Conservation (phyloP, 148 eudicot genomes). For the Camellia japonica region DNA sequence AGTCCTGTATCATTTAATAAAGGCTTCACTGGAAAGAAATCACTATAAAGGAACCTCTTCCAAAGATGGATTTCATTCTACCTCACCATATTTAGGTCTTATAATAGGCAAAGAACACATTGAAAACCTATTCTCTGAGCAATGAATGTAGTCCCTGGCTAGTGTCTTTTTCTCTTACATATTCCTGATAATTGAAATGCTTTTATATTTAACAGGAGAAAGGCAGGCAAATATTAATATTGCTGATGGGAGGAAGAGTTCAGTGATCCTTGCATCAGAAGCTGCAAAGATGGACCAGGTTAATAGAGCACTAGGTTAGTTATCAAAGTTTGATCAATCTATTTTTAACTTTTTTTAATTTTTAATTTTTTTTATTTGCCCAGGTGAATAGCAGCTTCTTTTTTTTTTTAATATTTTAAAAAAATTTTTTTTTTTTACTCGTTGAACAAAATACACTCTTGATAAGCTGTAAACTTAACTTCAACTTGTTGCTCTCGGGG, state of each 20-base stretch:
- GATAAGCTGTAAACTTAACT: background rate
- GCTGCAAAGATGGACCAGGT: constrained; percentile 75
- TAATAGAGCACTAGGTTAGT: constrained; percentile 75
- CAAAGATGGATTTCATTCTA: background rate
- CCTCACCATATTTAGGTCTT: background rate
- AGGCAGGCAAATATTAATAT: constrained; percentile 62
- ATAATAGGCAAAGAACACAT: background rate
- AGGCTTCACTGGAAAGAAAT: background rate
- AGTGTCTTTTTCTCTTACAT: background rate
- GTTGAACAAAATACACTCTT: background rate
- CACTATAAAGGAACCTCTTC: background rate
- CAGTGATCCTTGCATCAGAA: constrained; percentile 78
- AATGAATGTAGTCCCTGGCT: background rate
- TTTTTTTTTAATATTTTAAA: too few relatives aligned
- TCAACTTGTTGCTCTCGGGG: too few relatives aligned
- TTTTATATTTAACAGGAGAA: constrained; percentile 49
- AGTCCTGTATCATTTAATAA: too few relatives aligned
- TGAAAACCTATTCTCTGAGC: background rate
- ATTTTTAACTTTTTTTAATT: background rate
- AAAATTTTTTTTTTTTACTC: background rate
- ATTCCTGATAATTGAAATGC: constrained; percentile 12
- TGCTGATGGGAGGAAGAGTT: constrained; percentile 47
- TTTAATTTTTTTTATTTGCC: background rate
- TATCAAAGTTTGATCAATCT: background rate
- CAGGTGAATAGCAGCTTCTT: background rate